These are phyloP conservation scores for Kuraishia borneana DNA, from an alignment of 805 yeast genomes.

Conservation along the genomic window DNA sequence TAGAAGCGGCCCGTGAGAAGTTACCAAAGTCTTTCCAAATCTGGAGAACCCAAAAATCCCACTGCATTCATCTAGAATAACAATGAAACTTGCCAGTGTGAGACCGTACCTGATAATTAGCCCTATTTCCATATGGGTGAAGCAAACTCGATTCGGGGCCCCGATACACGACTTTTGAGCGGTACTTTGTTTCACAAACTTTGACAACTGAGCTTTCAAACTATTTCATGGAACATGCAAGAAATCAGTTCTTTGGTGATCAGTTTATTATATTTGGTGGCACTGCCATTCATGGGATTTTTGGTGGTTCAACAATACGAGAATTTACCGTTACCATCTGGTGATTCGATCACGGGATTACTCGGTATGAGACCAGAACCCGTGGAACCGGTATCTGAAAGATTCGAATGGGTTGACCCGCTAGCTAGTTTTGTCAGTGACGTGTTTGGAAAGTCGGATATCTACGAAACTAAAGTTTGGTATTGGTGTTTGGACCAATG, in stretches of 20 bases:
- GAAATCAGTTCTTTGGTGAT: background rate
- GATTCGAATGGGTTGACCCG: background rate
- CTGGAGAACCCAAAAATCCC: no score
- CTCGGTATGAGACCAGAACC: background rate
- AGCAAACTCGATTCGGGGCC: no score
- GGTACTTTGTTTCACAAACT: no score
- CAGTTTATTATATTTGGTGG: background rate
- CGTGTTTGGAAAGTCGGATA: background rate
- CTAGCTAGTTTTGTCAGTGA: background rate
- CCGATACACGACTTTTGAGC: no score
- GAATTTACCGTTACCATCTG: background rate
- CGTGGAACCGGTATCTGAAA: background rate
- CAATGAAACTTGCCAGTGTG: no score
- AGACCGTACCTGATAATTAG: no score
- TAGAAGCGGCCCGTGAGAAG: background rate
- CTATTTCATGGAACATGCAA: no score
- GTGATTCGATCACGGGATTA: background rate
- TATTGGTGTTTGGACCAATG: no score
- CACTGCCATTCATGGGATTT: constrained; percentile 1
- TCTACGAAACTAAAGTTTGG: background rate
- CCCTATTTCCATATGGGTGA: no score
- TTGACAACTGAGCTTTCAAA: no score
- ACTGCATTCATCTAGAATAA: no score
- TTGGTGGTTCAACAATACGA: background rate
- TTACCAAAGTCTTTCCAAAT: background rate